Base-by-base conservation (phyloP, 2,329 filamentous ascomycete species). In the Hirsutella minnesotensis region DNA sequence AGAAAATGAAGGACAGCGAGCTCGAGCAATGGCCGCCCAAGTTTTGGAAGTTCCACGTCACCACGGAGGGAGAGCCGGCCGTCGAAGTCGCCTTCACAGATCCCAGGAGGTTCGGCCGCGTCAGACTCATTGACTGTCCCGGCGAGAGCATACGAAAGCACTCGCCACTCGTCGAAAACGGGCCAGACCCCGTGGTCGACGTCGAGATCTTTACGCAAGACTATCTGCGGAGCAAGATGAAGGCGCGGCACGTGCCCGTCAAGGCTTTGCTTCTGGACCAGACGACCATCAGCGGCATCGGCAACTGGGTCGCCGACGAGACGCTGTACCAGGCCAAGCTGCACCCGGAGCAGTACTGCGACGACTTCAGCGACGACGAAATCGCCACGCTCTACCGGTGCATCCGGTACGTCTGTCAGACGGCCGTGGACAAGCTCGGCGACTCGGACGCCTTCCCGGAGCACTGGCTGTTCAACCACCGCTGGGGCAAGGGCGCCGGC, bases 271-370 rank as follows among this genome's bases (percentile, higher is more conserved):
- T 98, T 12, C 71, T 96, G 3, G 86, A 96, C 57, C 92, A 98
- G 62, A 73, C 79, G 16, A 84, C 84, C 58, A 84, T 96, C 47
- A 92, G 85, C 54, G 92, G 92, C 8, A 86, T 98, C 48, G 92
- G 92, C 0, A 96, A 96, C 57, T 98, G 90, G 90, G 90, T 98
- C 42, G 88, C 83, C 1, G 92, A 98, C 57, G 92, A 98, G 60
- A 81, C 95, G 7, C 68, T 98, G 41, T 98, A 89, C 56, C 82
- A 96, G 52, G 84, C 92, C 5, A 79, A 75, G 40, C 73, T 96
- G 15, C 90, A 98, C 51, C 92, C 92, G 0, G 90, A 95, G 59
- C 87, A 95, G 58, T 94, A 94, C 64, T 87, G 83, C 62, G 81
- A 95, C 55, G 84, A 85, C 0, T 83, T 96, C 51, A 71, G 60